These are phyloP conservation scores for Haplosporangium gracile DNA, from an alignment of 192 early-diverging fungal species.

Conservation along the genomic window DNA sequence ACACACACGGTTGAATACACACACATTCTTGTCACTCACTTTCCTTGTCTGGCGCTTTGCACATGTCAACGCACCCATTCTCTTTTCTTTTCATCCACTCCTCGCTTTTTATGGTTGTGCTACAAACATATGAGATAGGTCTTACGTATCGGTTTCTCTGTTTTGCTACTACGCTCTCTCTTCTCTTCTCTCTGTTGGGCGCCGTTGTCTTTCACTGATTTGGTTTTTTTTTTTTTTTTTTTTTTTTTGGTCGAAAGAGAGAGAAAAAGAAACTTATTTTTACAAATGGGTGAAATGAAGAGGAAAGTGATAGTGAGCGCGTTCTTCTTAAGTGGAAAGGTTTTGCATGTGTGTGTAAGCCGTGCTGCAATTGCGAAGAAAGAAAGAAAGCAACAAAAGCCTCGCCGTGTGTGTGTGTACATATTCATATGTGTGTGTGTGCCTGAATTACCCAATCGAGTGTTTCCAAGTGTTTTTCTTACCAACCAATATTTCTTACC, in stretches of 20 bases:
- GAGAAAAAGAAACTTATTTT: background rate
- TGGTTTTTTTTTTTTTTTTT: background rate
- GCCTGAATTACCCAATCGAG: background rate
- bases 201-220: background rate
- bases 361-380: background rate
- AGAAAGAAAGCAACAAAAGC: background rate
- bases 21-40: background rate
- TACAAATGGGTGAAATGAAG: background rate
- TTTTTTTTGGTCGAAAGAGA: background rate
- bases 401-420: background rate
- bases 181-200: background rate
- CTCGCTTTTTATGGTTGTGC: background rate
- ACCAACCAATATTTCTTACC: background rate
- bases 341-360: background rate
- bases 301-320: background rate
- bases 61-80: background rate
- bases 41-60: background rate
- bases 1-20: background rate
- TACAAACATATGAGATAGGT: background rate
- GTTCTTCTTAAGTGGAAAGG: background rate
- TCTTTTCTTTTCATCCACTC: background rate
- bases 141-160: background rate
- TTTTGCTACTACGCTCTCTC: background rate
- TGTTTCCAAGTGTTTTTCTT: background rate
- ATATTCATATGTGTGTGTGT: background rate